Evolutionary conservation across 2,329 filamentous ascomycete genomes (phyloP), one percentile per base, ranked within the genome.

Genomic region (Aureobasidium subglaciale): DNA sequence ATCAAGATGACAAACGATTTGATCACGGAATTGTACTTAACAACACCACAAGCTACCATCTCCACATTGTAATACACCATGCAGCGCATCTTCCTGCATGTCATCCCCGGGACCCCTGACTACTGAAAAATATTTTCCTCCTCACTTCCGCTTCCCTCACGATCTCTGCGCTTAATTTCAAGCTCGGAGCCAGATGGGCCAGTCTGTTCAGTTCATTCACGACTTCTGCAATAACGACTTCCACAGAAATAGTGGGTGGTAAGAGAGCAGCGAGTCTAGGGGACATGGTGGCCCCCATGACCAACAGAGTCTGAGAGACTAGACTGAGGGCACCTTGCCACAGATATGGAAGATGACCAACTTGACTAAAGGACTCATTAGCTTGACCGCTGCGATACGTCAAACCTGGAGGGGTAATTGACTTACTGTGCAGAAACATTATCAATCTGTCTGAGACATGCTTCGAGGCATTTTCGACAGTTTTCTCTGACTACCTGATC

Each of bases 251-350:
- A 59, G 67, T 72, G 1, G 79, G 73, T 8, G 78, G 77, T 27
- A 92, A 75, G 37, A 91, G 83, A 48, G 75, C 78, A 22, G 81
- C 83, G 3, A 92, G 79, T 5, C 84, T 84, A 1, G 84, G 83
- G 8, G 85, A 90, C 83, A 92, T 88, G 15, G 86, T 90, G 15
- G 88, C 87, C 6, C 87, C 88, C 88, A 93, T 92, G 30, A 93
- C 82, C 40, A 93, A 76, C 15, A 93, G 75, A 2, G 86, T 87
- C 69, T 93, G 88, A 5, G 87, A 90, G 20, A 91, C 86, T 65
- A 93, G 88, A 20, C 86, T 90, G 34, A 93, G 77, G 8, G 88
- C 87, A 16, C 88, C 88, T 73, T 92, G 88, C 85, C 87, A 93
- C 18, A 92, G 79, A 70, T 92, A 93, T 11, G 88, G 88, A 74